Evolutionary conservation across 192 early-diverging fungal species (phyloP), one percentile per base, ranked within the genome.

Genomic region (Linnemannia schmuckeri): DNA sequence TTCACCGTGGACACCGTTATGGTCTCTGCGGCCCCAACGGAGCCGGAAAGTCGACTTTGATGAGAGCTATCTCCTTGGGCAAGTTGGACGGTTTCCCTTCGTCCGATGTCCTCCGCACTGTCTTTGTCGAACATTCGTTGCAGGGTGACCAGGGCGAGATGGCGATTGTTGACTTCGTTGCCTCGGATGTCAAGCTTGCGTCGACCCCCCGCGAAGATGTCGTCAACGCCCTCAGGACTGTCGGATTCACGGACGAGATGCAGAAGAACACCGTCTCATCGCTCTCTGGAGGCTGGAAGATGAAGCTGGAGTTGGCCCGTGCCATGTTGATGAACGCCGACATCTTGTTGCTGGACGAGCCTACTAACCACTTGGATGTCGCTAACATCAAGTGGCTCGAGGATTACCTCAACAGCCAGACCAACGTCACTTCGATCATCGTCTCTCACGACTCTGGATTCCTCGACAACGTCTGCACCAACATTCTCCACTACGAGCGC

Each of bases 261-360:
- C 91, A 90, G 72, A 90, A 89, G 81, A 92, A 94, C 82, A 78
- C 93, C 70, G 94, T 97, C 82, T 93, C 93, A 55, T 90, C 92
- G 30, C 91, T 97, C 22, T 95, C 94, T 82, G 96, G 96, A 90
- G 96, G 96, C 74, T 97, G 96, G 96, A 95, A 96, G 90, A 97
- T 97, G 96, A 96, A 96, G 94, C 91, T 96, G 66, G 95, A 93
- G 88, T 92, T 97, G 87, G 96, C 96, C 27, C 94, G 95, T 89
- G 96, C 96, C 77, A 95, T 97, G 94, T 89, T 97, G 86, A 91
- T 92, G 90, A 96, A 96, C 80, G 94, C 96, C 86, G 96, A 97
- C 88, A 95, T 97, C 71, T 84, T 96, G 74, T 89, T 97, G 75
- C 88, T 96, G 80, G 96, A 97, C 89, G 96, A 97, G 88, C 96